Base-by-base conservation (phyloP, 1,139 yeast genomes). In the Saccharomycopsis hybrid region DNA sequence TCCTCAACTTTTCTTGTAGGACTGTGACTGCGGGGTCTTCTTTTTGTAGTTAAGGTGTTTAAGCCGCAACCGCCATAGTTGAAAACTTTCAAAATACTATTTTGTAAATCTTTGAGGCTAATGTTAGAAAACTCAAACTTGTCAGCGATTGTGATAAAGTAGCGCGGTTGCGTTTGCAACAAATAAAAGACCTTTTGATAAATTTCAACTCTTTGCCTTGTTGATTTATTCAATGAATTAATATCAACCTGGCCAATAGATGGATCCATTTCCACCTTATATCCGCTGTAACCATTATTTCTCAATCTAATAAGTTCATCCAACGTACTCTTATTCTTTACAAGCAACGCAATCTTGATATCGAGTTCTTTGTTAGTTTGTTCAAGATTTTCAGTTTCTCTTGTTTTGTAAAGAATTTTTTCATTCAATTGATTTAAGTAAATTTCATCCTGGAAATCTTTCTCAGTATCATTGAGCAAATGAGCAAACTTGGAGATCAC, bases 161-260 rank as follows among this genome's bases (percentile, higher is more conserved):
- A 92, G 0, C 65, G 65, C 0, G 96, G 88, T 60, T 86, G 88
- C 0, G 96, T 86, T 62, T 94, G 98, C 40, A 94, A 66, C 42
- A 90, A 69, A 60, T 84, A 92, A 59, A 92, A 83, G 52, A 92
- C 63, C 8, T 86, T 84, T 59, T 85, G 96, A 63, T 85, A 85
- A 1, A 78, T 25, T 29, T 50, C 65, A 58, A 62, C 59, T 50
- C 60, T 57, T 1, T 57, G 58, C 44, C 60, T 58, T 5, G 63
- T 60, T 13, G 57, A 55, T 54, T 61, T 60, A 46, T 61, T 59
- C 47, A 61, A 52, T 1, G 64, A 59, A 7, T 56, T 51, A n/a
- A 61, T 57, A 44, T 59, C 62, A 44, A 59, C 54, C 3, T 58
- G 50, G 2, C 57, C 52, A 7, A 40, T 46, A 33, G 46, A 37